Evolutionary conservation across 129 eudicot genomes (phyloP).

Genomic region (Ambrosia trifida): DNA sequence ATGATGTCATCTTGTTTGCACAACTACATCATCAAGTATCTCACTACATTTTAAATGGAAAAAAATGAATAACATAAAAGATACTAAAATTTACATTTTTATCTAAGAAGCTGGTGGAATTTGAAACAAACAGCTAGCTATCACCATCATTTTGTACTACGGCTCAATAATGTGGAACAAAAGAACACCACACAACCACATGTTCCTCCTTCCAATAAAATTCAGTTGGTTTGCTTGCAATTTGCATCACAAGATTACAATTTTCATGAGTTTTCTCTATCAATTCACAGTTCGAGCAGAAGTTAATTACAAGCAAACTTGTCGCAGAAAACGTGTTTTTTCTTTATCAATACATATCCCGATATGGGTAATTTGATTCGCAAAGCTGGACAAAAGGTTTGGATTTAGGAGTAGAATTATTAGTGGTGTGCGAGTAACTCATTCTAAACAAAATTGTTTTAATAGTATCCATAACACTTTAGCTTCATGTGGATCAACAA

Average conservation of each 20-base stretch:
- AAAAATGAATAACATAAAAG: background rate
- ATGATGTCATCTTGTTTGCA: constrained; percentile 9
- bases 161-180: constrained; percentile 32
- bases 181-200: constrained; percentile 37
- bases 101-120: constrained; percentile 21
- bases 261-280: constrained; percentile 11
- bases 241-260: constrained; percentile 14
- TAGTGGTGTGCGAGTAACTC: too few relatives aligned
- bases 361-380: too few relatives aligned
- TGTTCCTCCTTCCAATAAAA: constrained; percentile 28
- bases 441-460: too few relatives aligned
- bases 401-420: too few relatives aligned
- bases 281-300: background rate
- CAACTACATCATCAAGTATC: background rate
- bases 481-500: background rate
- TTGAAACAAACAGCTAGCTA: constrained; percentile 34
- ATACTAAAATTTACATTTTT: background rate
- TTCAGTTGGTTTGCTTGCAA: constrained; percentile 23
- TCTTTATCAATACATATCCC: too few relatives aligned
- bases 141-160: constrained; percentile 40
- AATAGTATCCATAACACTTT: too few relatives aligned
- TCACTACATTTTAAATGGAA: background rate
- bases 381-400: too few relatives aligned
- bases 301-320: background rate
- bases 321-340: background rate